These are phyloP conservation scores for Dendrobium huoshanense DNA, from an alignment of 106 monocot species.

Conservation along the genomic window DNA sequence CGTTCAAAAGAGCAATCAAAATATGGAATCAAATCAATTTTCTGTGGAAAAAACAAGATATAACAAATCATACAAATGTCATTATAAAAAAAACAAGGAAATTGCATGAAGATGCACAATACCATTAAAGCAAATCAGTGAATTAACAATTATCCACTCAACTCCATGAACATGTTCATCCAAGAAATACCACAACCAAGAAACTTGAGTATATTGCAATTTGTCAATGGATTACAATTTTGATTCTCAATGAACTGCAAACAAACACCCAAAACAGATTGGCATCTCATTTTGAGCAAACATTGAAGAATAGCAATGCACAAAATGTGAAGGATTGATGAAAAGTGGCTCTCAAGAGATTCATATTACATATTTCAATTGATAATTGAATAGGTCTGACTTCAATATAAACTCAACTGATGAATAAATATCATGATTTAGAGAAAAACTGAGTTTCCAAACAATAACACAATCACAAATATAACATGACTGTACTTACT, in stretches of 20 bases:
- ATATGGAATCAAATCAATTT: background rate
- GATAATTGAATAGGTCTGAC: background rate
- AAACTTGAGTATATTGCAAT: background rate
- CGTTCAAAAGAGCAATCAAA: background rate
- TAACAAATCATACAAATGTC: background rate
- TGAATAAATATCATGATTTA: background rate
- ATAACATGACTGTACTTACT: slow-evolving; percentile 34
- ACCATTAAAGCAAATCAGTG: background rate
- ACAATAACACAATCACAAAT: background rate
- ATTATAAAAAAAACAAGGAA: background rate
- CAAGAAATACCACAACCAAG: background rate
- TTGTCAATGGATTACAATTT: background rate
- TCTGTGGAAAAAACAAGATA: background rate
- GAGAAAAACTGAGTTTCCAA: background rate
- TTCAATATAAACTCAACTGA: background rate
- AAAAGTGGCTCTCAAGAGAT: background rate
- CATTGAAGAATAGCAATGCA: background rate
- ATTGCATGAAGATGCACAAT: background rate
- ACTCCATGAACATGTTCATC: background rate
- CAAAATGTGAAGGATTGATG: background rate
- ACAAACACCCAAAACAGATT: background rate
- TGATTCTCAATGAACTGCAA: background rate
- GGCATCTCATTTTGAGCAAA: background rate
- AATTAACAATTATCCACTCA: background rate
- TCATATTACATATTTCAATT: background rate